phyloP scores from a whole-genome alignment of 495 filamentous ascomycete genomes.

The Glutinoglossum americanum region DNA sequence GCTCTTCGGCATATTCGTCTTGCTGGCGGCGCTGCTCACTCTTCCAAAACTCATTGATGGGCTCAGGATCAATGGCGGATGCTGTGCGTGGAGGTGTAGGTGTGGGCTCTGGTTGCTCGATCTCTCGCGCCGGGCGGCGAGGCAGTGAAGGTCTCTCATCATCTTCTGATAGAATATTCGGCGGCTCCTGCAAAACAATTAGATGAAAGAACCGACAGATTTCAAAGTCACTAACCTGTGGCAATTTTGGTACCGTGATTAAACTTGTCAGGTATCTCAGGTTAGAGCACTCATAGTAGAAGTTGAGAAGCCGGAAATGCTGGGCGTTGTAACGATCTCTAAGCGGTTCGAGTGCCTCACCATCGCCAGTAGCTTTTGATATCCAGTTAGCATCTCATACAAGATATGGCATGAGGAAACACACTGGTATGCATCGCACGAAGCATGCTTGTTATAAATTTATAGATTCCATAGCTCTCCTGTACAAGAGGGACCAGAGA shows the following conservation, averaged over 20 bases:
- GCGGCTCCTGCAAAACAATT: constrained; percentile 36
- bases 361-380: constrained; percentile 63
- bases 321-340: constrained; percentile 79
- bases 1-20: constrained; percentile 83
- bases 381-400: constrained; percentile 2
- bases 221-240: constrained; percentile 24
- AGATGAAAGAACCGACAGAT: neutral
- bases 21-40: constrained; percentile 77
- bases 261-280: constrained; percentile 86
- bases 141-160: constrained; percentile 70
- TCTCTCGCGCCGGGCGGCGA: constrained; percentile 46
- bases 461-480: constrained; percentile 97
- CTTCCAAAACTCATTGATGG: constrained; percentile 96
- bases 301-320: constrained; percentile 85
- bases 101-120: constrained; percentile 37
- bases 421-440: constrained; percentile 89
- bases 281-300: constrained; percentile 98
- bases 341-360: constrained; percentile 82
- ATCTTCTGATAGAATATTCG: constrained; percentile 65
- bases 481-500: constrained; percentile 83
- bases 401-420: constrained; percentile 9
- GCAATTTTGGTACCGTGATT: constrained; percentile 88
- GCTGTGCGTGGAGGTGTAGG: constrained; percentile 42
- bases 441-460: constrained; percentile 87
- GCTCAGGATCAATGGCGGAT: constrained; percentile 58